A percentile compares a stretch with the other conserved stretches of the same genome.
Conservation (phyloP, 163 green algal genomes). For the Coccomyxa subellipsoidea region DNA sequence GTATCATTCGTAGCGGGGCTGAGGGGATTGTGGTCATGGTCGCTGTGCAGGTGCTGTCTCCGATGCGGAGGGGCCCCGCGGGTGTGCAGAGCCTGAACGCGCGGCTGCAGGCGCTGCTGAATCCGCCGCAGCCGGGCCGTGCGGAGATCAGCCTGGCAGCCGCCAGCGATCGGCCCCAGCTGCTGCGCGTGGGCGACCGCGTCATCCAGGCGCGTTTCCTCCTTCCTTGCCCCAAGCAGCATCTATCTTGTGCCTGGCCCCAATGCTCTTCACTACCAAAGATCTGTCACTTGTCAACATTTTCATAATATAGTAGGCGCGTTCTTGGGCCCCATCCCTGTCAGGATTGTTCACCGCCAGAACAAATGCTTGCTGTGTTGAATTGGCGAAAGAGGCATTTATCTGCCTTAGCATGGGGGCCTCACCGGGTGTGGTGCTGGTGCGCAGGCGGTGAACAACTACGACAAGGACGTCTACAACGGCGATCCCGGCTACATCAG, state of each 20-base stretch:
- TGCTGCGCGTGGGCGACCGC: conserved; percentile 57
- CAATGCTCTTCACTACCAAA: too few species aligned
- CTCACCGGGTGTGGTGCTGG: not conserved
- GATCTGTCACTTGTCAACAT: too few species aligned
- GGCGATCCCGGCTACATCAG: conserved; percentile 73
- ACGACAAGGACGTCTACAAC: conserved; percentile 84
- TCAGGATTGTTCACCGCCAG: too few species aligned
- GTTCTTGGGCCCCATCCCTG: too few species aligned
- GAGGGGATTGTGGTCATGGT: too few species aligned
- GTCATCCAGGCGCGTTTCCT: conserved; percentile 54
- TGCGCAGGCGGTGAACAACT: conserved; percentile 61
- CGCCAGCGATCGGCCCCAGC: not conserved
- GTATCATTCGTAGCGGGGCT: too few species aligned
- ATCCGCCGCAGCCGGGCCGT: conserved; percentile 36
- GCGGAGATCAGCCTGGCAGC: conserved; percentile 15
- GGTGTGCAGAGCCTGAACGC: conserved; percentile 54
- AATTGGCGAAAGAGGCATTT: too few species aligned
- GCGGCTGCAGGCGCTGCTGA: conserved; percentile 62
- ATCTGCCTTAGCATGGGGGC: too few species aligned
- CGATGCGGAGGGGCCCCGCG: conserved; percentile 45
- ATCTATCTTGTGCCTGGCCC: too few species aligned
- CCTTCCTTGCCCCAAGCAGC: not conserved
- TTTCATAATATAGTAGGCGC: too few species aligned
- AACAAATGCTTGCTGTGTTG: too few species aligned
- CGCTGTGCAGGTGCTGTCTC: conserved; percentile 72